Percentiles rank a stretch among this genome's conserved stretches.
Evolutionary conservation across 495 filamentous ascomycete genomes (phyloP).

Genomic region (Annulohypoxylon maeteangense): DNA sequence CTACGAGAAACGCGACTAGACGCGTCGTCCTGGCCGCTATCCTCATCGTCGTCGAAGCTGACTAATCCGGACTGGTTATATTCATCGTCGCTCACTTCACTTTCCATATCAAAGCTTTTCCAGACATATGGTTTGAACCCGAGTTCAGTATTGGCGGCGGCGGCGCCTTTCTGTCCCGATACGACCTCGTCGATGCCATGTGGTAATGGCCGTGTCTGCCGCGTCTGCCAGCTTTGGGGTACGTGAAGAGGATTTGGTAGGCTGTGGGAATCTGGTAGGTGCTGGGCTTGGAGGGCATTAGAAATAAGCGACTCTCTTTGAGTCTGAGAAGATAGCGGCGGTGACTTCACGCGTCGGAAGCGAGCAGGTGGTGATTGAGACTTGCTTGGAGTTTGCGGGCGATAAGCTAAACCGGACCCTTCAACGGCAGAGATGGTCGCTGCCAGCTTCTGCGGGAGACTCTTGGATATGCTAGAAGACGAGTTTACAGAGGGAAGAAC

Average conservation of each 20-base stretch:
- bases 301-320: conserved; percentile 35
- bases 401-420: conserved; percentile 7
- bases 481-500: conserved; percentile 41
- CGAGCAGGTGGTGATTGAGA: conserved; percentile 34
- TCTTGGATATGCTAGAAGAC: conserved; percentile 40
- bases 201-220: conserved; percentile 10
- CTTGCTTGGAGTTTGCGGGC: conserved; percentile 32
- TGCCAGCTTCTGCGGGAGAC: conserved; percentile 38
- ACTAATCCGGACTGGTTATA: conserved; percentile 7
- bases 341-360: conserved; percentile 41
- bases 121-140: conserved; percentile 8
- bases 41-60: conserved; percentile 15
- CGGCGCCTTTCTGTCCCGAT: background rate
- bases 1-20: conserved; percentile 21
- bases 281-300: conserved; percentile 28
- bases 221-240: conserved; percentile 11
- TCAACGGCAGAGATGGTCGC: conserved; percentile 39
- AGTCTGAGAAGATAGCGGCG: conserved; percentile 21
- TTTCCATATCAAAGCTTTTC: conserved; percentile 19
- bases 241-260: conserved; percentile 12
- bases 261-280: conserved; percentile 15
- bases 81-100: conserved; percentile 31
- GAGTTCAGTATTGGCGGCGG: background rate
- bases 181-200: conserved; percentile 23
- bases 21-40: conserved; percentile 18